These are phyloP conservation scores for Penicillium sp. DNA, from an alignment of 2,329 filamentous ascomycete genomes.

Conservation along the genomic window DNA sequence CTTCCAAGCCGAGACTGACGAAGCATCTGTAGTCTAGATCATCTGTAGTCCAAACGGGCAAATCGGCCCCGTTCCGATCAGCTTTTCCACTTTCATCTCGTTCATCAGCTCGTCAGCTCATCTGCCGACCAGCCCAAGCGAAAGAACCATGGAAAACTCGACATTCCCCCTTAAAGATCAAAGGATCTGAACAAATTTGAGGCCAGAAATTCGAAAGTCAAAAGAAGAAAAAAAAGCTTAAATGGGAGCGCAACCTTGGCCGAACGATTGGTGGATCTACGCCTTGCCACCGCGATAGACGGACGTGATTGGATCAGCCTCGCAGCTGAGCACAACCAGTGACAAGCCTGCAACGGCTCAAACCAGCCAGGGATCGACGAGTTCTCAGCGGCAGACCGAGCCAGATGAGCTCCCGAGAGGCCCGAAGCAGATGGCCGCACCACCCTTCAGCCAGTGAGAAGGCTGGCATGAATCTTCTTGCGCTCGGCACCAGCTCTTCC, in stretches of 20 bases:
- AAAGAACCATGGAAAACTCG: slow-evolving; percentile 4
- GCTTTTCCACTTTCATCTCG: background rate
- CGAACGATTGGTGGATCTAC: slow-evolving; percentile 5
- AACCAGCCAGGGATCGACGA: slow-evolving; percentile 8
- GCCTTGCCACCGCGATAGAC: slow-evolving; percentile 16
- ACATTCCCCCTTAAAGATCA: background rate
- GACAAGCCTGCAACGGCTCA: slow-evolving; percentile 2
- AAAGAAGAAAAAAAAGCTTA: slow-evolving; percentile 22
- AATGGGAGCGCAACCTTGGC: slow-evolving; percentile 3
- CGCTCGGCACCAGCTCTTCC: slow-evolving; percentile 8
- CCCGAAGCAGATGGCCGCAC: slow-evolving; percentile 3
- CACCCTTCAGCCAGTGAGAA: slow-evolving; percentile 1
- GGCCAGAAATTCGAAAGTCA: background rate
- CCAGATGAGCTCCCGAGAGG: slow-evolving; percentile 6
- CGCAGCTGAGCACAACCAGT: slow-evolving; percentile 23
- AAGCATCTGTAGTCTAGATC: slow-evolving; percentile 1
- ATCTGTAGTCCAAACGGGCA: background rate
- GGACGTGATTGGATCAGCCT: slow-evolving; percentile 14
- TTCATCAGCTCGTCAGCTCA: background rate
- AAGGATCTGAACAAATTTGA: background rate
- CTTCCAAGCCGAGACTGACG: background rate
- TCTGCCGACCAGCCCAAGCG: background rate
- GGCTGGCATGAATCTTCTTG: background rate
- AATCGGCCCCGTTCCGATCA: slow-evolving; percentile 1
- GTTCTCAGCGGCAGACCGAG: background rate